Evolutionary conservation across 2,329 filamentous ascomycete genomes (phyloP), one percentile per base, ranked within the genome.

Genomic region (Zasmidium cellare): DNA sequence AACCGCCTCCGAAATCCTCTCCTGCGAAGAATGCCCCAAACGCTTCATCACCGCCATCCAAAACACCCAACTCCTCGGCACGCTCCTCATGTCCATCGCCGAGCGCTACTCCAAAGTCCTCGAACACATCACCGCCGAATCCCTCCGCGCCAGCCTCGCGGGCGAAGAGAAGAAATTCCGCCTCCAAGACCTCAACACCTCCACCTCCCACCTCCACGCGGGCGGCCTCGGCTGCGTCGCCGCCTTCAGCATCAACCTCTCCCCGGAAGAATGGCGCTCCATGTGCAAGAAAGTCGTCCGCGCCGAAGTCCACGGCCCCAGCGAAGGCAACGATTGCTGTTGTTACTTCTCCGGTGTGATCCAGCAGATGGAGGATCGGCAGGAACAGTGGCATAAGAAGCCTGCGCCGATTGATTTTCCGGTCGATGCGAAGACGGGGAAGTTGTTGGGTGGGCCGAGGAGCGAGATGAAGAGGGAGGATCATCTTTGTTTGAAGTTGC

Each of bases 271-370:
- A 51, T 82, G 79, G 78, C 71, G 66, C 38, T 66, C 51, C 9
- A 60, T 81, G 49, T 75, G 75, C 2, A 78, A 78, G 64, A 75
- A 75, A 51, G 77, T 77, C n/a, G 69, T 82, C 22, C 74, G 69
- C 54, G 74, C 72, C 1, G 78, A 80, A 63, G 67, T 82, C 1
- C 46, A 75, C 7, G 78, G 78, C 0, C 72, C 65, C 2, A 48
- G 51, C 1, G 64, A 67, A 18, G 66, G 66, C 2, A 63, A 66
- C 51, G 57, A 56, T 1, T 67, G 68, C 49, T 68, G 68, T 59
- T 56, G 56, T 18, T 74, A 71, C 14, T 61, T 81, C 9, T 57
- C 71, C 47, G 67, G 65, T 2, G 55, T 80, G 18, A 57, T 78
- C 3, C 65, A 72, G 22, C 68, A 73, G 54, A 72, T 77, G 63